phyloP scores from a whole-genome alignment of 305 asterid genomes.

The Petunia hybrid region DNA sequence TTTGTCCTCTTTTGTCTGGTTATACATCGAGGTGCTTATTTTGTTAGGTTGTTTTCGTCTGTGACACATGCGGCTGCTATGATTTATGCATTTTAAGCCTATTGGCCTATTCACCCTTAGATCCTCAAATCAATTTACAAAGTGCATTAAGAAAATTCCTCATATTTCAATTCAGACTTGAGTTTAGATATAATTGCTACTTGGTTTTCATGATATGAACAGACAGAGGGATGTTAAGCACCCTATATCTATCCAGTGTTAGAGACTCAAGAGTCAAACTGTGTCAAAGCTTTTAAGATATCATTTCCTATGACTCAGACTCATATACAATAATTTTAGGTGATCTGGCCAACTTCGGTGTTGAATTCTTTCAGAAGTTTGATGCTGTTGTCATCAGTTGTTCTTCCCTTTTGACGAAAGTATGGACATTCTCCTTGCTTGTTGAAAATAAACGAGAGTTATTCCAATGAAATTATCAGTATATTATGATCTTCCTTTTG shows the following conservation, averaged over 20 bases:
- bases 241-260: neutral
- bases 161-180: neutral
- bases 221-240: neutral
- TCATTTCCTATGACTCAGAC: conserved; percentile 12
- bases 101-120: neutral
- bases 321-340: conserved; percentile 47
- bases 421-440: conserved; percentile 45
- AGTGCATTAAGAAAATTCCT: conserved; percentile 24
- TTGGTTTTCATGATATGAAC: conserved; percentile 18
- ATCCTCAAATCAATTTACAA: conserved; percentile 8
- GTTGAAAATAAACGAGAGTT: conserved; percentile 16
- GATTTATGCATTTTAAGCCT: neutral
- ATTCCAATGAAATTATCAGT: neutral
- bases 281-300: neutral
- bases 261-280: neutral
- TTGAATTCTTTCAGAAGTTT: conserved; percentile 74
- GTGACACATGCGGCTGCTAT: neutral
- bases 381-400: conserved; percentile 83
- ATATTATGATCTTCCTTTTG: neutral
- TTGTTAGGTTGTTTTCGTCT: neutral
- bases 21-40: neutral
- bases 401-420: conserved; percentile 76
- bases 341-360: conserved; percentile 65
- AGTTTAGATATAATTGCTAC: conserved; percentile 10
- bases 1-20: neutral